phyloP scores from a whole-genome alignment of 345 rosid genomes.

The Populus deltoides region DNA sequence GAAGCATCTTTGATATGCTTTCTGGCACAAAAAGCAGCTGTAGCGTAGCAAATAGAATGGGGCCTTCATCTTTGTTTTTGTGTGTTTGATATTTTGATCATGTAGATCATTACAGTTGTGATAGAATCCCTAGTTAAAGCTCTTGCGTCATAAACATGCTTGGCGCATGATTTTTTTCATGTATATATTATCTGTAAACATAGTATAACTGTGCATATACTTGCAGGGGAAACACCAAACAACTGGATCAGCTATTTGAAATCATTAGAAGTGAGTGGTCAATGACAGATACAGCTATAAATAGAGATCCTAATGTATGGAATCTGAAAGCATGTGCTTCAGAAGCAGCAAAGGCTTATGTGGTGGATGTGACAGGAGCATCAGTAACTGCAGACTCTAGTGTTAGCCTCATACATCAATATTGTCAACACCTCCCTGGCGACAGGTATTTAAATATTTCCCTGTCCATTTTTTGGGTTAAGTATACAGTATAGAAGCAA shows the following conservation, averaged over 20 bases:
- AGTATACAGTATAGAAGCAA: not conserved
- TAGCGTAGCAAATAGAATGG: not conserved
- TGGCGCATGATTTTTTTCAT: not conserved
- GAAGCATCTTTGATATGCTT: not conserved
- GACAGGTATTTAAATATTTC: slow-evolving; percentile 42
- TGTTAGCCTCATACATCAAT: slow-evolving; percentile 41
- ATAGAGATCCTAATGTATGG: slow-evolving; percentile 46
- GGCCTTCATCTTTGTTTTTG: not conserved
- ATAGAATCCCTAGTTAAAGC: not conserved
- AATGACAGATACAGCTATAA: slow-evolving; percentile 45
- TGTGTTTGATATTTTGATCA: not conserved
- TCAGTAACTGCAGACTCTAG: slow-evolving; percentile 57
- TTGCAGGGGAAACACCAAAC: slow-evolving; percentile 62
- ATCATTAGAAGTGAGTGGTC: slow-evolving; percentile 62
- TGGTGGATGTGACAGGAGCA: slow-evolving; percentile 49
- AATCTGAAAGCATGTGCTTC: slow-evolving; percentile 27
- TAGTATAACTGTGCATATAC: not conserved
- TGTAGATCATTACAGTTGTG: not conserved
- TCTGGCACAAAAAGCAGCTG: not conserved
- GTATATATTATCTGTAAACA: not conserved
- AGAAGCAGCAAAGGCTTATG: slow-evolving; percentile 34
- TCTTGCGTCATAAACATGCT: not conserved
- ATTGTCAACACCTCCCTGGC: slow-evolving; percentile 57
- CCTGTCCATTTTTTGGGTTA: not conserved
- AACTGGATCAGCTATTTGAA: slow-evolving; percentile 57